These are phyloP conservation scores for barley (Hordeum vulgare) DNA, from an alignment of 176 grass and related monocot species.

Conservation along the genomic window MorexV3_pseudomolecules_assembly NC_058520.1:610753894-610754393, in stretches of 20 bases:
- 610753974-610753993: background rate
- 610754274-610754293: background rate
- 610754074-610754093: background rate
- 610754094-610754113: no score
- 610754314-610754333: slow-evolving; percentile 1
- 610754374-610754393: background rate
- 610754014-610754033: background rate
- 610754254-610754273: background rate
- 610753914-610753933: background rate
- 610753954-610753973: background rate
- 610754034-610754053: background rate
- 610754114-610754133: no score
- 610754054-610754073: no score
- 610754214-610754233: no score
- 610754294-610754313: background rate
- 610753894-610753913: background rate
- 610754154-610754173: no score
- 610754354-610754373: background rate
- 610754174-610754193: no score
- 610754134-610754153: no score
- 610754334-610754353: background rate
- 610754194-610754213: no score
- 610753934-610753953: background rate
- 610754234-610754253: background rate
- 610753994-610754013: background rate